A percentile compares a stretch with the other conserved stretches of the same genome.
Conservation (phyloP, 345 rosid genomes). For the Kernera saxatilis region DNA sequence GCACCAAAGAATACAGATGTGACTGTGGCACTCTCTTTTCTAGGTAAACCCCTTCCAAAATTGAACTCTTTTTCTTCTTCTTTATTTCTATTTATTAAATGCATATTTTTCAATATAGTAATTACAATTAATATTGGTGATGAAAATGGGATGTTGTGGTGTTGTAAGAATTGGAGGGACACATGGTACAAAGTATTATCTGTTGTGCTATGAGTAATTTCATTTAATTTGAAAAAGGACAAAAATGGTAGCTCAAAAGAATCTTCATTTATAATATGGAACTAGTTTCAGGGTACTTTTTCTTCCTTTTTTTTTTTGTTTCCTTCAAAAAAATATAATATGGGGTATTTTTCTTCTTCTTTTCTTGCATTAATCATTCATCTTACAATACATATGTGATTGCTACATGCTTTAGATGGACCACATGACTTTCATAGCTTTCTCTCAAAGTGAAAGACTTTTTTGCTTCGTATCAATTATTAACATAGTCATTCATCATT, state of each 20-base stretch:
- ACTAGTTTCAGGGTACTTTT: slow-evolving; percentile 30
- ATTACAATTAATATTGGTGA: not conserved
- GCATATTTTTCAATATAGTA: not conserved
- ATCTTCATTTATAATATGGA: slow-evolving; percentile 34
- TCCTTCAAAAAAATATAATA: not conserved
- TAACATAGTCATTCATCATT: not conserved
- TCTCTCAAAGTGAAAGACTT: not conserved
- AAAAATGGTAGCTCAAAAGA: slow-evolving; percentile 31
- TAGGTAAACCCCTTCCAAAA: slow-evolving; percentile 40
- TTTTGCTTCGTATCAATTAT: not conserved
- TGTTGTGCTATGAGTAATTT: slow-evolving; percentile 30
- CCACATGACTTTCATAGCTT: slow-evolving; percentile 17
- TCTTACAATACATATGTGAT: slow-evolving; percentile 15
- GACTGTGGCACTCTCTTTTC: slow-evolving; percentile 95
- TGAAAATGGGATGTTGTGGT: slow-evolving; percentile 4
- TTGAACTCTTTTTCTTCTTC: not conserved
- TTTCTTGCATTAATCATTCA: slow-evolving; percentile 17
- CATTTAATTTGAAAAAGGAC: slow-evolving; percentile 32
- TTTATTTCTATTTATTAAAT: not conserved
- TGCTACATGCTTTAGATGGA: slow-evolving; percentile 24
- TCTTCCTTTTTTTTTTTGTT: not conserved
- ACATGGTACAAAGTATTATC: slow-evolving; percentile 29
- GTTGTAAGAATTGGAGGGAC: slow-evolving; percentile 23
- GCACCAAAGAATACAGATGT: slow-evolving; percentile 89
- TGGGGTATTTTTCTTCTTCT: not conserved